Evolutionary conservation across 2,329 filamentous ascomycete genomes (phyloP).

Genomic region (Fusarium sp.): DNA sequence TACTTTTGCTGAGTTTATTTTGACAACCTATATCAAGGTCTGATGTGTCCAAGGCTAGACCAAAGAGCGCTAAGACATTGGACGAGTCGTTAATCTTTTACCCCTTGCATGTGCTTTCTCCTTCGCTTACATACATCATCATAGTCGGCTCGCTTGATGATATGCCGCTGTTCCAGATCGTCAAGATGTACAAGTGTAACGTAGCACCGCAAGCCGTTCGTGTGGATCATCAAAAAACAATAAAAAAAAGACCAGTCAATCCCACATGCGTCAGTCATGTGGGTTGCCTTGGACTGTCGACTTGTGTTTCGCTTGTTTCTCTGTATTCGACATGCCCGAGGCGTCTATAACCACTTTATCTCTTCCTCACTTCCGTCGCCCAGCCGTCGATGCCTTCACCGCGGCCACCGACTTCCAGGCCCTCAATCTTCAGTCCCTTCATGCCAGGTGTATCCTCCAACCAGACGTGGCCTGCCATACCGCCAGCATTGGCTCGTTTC

Average conservation of each 20-base stretch:
- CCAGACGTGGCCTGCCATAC: constrained; percentile 89
- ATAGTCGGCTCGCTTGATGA: constrained; percentile 12
- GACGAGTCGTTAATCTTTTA: constrained; percentile 9
- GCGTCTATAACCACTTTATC: constrained; percentile 56
- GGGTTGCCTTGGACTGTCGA: constrained; percentile 21
- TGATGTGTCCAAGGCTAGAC: background rate
- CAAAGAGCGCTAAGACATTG: constrained; percentile 2
- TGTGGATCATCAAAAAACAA: constrained; percentile 17
- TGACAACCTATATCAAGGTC: background rate
- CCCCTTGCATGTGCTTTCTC: background rate
- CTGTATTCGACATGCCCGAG: constrained; percentile 33
- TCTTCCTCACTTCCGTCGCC: constrained; percentile 87
- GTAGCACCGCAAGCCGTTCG: constrained; percentile 10
- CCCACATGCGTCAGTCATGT: constrained; percentile 7
- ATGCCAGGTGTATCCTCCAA: constrained; percentile 88
- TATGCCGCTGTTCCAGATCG: constrained; percentile 21
- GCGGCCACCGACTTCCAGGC: constrained; percentile 78
- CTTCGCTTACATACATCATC: background rate
- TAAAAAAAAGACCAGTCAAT: constrained; percentile 20
- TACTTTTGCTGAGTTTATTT: background rate
- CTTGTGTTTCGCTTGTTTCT: constrained; percentile 33
- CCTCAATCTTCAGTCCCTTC: constrained; percentile 78
- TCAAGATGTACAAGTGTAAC: constrained; percentile 11
- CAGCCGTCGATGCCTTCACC: constrained; percentile 96
- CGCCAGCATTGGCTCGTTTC: constrained; percentile 91